Evolutionary conservation across 192 early-diverging fungal genomes (phyloP), one percentile per base, ranked within the genome.

Genomic region (Gamsiella multidivaricata): DNA sequence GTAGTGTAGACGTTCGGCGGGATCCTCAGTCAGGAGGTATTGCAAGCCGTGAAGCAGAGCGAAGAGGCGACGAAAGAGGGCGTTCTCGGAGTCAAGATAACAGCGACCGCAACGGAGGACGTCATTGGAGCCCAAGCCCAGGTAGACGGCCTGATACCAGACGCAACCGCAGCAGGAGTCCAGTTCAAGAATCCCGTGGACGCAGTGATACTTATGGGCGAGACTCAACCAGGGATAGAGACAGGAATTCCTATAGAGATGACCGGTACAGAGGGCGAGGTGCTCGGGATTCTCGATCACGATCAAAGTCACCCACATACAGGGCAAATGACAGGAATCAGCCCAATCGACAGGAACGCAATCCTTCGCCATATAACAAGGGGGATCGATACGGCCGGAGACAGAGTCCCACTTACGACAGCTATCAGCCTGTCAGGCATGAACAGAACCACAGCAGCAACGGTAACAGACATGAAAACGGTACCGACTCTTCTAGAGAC

Each of bases 381-480:
- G 41, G 53, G 32, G 25, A 29, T 33, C 32, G 54, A 36, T 42
- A 54, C 0, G 54, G 42, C 25, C 53, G 59, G 49, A 31, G 68
- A 45, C 31, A n/a, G 15, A 70, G 68, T 31, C 68, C 68, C 32
- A 54, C 36, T 15, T 61, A 70, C 34, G 68, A 70, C n/a, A 54
- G 42, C 9, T 70, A 70, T 49, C 50, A 41, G 5, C 23, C 55
- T 32, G n/a, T 22, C 12, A 23, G 56, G 17, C 17, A 41, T n/a
- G 50, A 61, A 9, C 45, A 58, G 1, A 17, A n/a, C 28, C 46
- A 43, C 39, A 36, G 42, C 8, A 23, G 31, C 20, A n/a, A 49
- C 11, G 59, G 47, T 32, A 42, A 47, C 45, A 63, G 23, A 5
- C 49, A 51, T 46, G 11, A 32, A 3, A n/a, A 63, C 23, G 20